These are phyloP conservation scores for Quercus ilex DNA, from an alignment of 306 rosid genomes.

Conservation along the genomic window DNA sequence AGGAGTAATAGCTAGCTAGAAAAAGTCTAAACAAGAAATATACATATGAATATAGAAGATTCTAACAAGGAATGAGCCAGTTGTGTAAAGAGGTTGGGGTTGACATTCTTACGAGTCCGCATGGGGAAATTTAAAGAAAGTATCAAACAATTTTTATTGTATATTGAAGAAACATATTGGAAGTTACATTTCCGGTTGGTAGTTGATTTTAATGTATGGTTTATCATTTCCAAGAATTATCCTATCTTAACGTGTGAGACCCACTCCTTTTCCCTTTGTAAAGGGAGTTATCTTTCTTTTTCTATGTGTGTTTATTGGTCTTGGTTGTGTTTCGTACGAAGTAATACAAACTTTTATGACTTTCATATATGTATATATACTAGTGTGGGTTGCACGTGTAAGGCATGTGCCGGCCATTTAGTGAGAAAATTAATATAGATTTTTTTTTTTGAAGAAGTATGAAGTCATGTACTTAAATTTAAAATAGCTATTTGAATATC, in stretches of 20 bases:
- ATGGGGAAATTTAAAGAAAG: not conserved
- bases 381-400: too few species aligned
- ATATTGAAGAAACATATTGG: not conserved
- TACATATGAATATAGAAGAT: not conserved
- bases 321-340: not conserved
- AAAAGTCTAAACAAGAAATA: not conserved
- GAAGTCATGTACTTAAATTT: too few species aligned
- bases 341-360: not conserved
- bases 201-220: not conserved
- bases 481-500: too few species aligned
- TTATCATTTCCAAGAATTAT: not conserved
- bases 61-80: not conserved
- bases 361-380: too few species aligned
- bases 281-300: too few species aligned
- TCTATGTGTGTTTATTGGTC: too few species aligned
- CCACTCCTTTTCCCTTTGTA: not conserved
- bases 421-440: too few species aligned
- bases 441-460: too few species aligned
- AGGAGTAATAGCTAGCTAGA: not conserved
- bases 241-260: not conserved
- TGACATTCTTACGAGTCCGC: conserved; percentile 23
- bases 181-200: conserved; percentile 3
- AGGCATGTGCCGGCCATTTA: too few species aligned
- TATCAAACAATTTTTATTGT: not conserved
- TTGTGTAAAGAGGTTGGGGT: not conserved